Percentiles rank a stretch among this genome's conserved stretches.
Evolutionary conservation across 345 rosid species (phyloP).

Genomic region (Lepidium aucheri): DNA sequence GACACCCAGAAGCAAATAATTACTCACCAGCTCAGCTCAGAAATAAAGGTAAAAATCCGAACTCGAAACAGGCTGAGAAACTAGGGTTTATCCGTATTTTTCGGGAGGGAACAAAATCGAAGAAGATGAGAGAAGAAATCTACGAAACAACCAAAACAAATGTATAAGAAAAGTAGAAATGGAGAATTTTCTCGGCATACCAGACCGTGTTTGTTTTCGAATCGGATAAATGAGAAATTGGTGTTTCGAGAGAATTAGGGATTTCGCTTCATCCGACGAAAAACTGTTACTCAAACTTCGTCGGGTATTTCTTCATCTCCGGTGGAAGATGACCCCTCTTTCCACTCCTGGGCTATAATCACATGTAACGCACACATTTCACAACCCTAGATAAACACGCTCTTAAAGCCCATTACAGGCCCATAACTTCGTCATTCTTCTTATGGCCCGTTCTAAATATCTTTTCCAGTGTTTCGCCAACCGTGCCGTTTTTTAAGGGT

Average conservation of each 20-base stretch:
- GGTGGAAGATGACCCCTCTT: background rate
- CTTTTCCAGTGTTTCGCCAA: background rate
- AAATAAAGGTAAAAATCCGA: slow-evolving; percentile 20
- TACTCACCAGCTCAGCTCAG: slow-evolving; percentile 31
- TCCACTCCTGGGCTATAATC: slow-evolving; percentile 9
- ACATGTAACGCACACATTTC: slow-evolving; percentile 6
- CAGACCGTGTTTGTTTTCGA: slow-evolving; percentile 29
- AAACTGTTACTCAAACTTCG: slow-evolving; percentile 1
- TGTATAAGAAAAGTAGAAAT: slow-evolving; percentile 25
- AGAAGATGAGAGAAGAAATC: slow-evolving; percentile 12
- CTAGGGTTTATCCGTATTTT: slow-evolving; percentile 18
- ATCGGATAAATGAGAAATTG: slow-evolving; percentile 7
- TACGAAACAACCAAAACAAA: slow-evolving; percentile 33
- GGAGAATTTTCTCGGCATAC: slow-evolving; percentile 32
- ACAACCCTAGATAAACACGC: background rate
- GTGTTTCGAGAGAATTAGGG: slow-evolving; percentile 14
- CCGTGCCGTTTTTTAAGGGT: background rate
- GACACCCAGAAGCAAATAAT: slow-evolving; percentile 24
- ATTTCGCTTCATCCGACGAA: slow-evolving; percentile 28
- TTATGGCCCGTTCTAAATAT: background rate
- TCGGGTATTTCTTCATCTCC: slow-evolving; percentile 21
- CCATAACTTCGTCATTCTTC: background rate
- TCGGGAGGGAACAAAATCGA: slow-evolving; percentile 22
- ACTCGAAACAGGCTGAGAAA: slow-evolving; percentile 19
- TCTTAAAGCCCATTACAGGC: slow-evolving; percentile 3